Evolutionary conservation across 805 yeast genomes (phyloP), one percentile per base, ranked within the genome.

Genomic region (Candida vartiovaarae): DNA sequence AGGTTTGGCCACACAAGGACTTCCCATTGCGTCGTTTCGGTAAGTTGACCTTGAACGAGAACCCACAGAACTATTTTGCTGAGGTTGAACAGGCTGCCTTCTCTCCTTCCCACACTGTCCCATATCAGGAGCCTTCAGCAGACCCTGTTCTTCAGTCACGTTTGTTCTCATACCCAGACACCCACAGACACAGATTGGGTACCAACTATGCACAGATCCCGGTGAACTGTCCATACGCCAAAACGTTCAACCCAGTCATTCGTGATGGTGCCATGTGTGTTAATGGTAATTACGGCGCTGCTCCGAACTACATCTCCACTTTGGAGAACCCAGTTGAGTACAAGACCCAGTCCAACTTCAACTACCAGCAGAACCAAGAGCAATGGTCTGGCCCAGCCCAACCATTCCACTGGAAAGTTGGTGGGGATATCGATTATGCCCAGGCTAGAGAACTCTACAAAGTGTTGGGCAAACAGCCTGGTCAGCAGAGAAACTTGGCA

Each of bases 1-100:
- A 89, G 71, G 84, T 85, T 44, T 88, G 96, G 96, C 88, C 96
- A 32, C 95, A 88, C 61, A 70, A 68, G 55, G 82, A 87, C 45
- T 88, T 79, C 74, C 96, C 96, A 59, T 66, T 88, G 68, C 78
- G 95, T 65, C 80, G 80, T 64, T 82, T 88, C 61, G 96, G 95
- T 63, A 81, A 80, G 63, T 69, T 87, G 52, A 79, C 78, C 2
- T 66, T 87, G 63, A 83, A 87, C 65, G 86, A 84, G 66, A 87
- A 87, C 67, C 93, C 95, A 47, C 70, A 76, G 65, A 87, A 87
- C 66, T 88, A 80, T 67, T 87, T 86, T 63, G 95, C 95, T 40
- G 95, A 85, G 63, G 75, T 84, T 45, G 95, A 85, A 64, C 93
- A 85, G 62, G 84, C 82, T 49, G 95, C 95, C 1, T 85, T 85